Base-by-base conservation (phyloP, 2,329 filamentous ascomycete genomes). In the Botrytis squamosa region DNA sequence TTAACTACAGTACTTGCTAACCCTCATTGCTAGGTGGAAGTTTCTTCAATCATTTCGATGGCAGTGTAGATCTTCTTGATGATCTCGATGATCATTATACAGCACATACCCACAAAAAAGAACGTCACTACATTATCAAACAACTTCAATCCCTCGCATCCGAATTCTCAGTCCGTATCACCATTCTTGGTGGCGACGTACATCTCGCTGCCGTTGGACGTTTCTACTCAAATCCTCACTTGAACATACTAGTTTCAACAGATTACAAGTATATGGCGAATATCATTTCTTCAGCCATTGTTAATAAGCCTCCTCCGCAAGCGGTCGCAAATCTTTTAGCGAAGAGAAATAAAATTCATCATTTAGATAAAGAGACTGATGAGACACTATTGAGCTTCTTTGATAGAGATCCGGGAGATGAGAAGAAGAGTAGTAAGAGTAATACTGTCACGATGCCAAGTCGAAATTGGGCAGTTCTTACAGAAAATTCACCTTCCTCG, bases 21-120 rank as follows among this genome's bases (percentile, higher is more conserved):
- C n/a, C 7, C 33, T 5, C 6, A n/a, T 46, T 25, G 10, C 60
- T 33, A 83, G 92, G 92, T 7, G 95, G 94, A 67, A 90, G 90
- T 70, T 86, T 98, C 63, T 97, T 98, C 86, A 98, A 98, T 83
- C 88, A 94, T 73, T 98, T 98, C 78, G 95, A 98, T 78, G 95
- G 95, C 69, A 95, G 92, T 72, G 92, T 98, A 38, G 96, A 98
- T 84, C 90, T 98, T 38, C 86, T 97, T 25, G 95, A 98, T 81
- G 94, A 97, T 78, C 86, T 97, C 33, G 95, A 98, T 82, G 96
- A 99, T 82, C 96, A 99, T 76, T 98, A 98, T 85, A 98, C 95
- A 1, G 93, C 95, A 9, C 90, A 90, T 76, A 94, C 94, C 69
- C 95, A 98, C 86, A 98, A 98, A 83, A 88, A 89, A 74, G 95